Percentiles rank a stretch among this genome's conserved stretches.
Conservation (phyloP, 345 rosid species). For the Trapa bicornis region DNA sequence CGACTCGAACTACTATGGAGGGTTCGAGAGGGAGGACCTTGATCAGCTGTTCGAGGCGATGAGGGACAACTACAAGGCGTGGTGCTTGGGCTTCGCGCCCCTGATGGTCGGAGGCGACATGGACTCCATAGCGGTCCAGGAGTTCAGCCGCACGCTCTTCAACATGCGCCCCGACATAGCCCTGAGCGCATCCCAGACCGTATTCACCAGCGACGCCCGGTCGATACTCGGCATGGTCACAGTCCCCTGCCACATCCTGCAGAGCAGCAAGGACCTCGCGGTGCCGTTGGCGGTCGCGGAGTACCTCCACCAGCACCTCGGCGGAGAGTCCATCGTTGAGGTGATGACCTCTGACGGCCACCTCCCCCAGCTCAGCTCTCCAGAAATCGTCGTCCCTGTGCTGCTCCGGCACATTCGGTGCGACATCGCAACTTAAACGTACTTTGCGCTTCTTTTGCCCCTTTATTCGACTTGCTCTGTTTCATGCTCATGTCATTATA, state of each 20-base stretch:
- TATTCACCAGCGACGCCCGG: conserved; percentile 73
- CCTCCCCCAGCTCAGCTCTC: conserved; percentile 90
- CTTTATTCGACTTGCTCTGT: not conserved
- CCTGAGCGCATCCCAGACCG: conserved; percentile 50
- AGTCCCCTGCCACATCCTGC: conserved; percentile 80
- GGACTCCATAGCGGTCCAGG: conserved; percentile 81
- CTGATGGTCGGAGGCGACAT: conserved; percentile 76
- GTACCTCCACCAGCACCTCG: conserved; percentile 57
- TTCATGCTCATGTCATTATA: too few relatives aligned
- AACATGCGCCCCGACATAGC: conserved; percentile 96
- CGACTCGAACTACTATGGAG: conserved; percentile 71
- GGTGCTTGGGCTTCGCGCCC: conserved; percentile 91
- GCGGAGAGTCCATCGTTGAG: conserved; percentile 62
- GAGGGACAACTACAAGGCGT: conserved; percentile 63
- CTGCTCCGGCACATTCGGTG: conserved; percentile 60
- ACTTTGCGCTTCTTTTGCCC: not conserved
- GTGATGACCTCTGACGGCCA: conserved; percentile 79
- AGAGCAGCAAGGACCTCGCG: conserved; percentile 76
- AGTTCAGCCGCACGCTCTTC: conserved; percentile 85
- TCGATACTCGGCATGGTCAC: conserved; percentile 37
- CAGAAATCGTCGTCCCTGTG: conserved; percentile 69
- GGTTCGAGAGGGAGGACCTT: conserved; percentile 75
- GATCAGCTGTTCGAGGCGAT: conserved; percentile 73
- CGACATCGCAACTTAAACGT: conserved; percentile 28
- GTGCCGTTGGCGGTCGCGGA: conserved; percentile 73